These are phyloP conservation scores for Pholiota conissans DNA, from an alignment of 768 basidiomycete genomes.

Conservation along the genomic window DNA sequence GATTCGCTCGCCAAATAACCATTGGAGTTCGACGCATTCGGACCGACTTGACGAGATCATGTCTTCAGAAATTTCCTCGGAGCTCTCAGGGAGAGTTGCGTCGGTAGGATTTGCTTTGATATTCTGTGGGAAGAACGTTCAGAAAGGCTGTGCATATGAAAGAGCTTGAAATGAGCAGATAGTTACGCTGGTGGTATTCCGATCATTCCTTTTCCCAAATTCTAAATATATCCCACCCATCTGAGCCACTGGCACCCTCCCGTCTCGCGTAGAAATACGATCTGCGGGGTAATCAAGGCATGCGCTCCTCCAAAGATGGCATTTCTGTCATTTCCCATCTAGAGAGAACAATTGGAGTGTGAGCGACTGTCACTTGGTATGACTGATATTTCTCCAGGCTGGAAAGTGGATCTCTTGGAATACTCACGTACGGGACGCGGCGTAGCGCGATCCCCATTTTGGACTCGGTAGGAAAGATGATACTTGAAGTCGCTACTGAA, in stretches of 20 bases:
- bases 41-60: neutral
- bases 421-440: neutral
- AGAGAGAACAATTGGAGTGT: constrained; percentile 4
- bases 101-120: neutral
- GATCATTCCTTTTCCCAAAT: neutral
- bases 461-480: neutral
- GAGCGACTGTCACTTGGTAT: neutral
- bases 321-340: neutral
- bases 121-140: neutral
- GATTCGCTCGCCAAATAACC: neutral
- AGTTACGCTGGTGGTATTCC: neutral
- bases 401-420: neutral
- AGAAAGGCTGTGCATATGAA: constrained; percentile 4
- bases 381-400: neutral
- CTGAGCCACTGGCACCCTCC: neutral
- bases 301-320: neutral
- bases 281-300: neutral
- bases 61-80: neutral
- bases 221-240: neutral
- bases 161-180: neutral
- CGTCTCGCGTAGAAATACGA: neutral
- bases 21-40: neutral
- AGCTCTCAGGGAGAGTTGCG: constrained; percentile 1
- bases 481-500: neutral
- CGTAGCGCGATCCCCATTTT: neutral